Evolutionary conservation across 2,329 filamentous ascomycete genomes (phyloP).

Genomic region (Aspergillus udagawae): DNA sequence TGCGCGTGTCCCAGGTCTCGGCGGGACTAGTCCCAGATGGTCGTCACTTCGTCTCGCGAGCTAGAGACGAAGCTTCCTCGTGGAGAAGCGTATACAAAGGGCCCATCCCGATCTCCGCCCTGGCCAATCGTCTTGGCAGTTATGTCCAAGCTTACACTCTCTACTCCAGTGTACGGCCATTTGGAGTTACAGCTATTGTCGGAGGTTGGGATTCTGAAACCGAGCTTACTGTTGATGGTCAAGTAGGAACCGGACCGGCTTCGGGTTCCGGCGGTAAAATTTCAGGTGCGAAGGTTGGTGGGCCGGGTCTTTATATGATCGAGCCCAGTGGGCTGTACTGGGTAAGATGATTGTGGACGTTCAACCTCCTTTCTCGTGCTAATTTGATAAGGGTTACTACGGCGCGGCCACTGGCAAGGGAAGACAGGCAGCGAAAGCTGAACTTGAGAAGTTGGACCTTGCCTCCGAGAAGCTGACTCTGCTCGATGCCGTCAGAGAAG

Average conservation of each 20-base stretch:
- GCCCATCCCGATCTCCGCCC: constrained; percentile 81
- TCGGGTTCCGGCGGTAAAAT: constrained; percentile 81
- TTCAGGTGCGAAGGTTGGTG: constrained; percentile 71
- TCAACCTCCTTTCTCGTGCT: constrained; percentile 12
- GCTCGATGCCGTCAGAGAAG: constrained; percentile 88
- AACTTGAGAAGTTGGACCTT: constrained; percentile 96
- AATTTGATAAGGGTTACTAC: constrained; percentile 71
- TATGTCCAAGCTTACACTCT: constrained; percentile 98
- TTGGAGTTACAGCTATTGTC: constrained; percentile 92
- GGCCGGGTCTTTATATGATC: constrained; percentile 96
- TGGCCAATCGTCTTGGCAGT: constrained; percentile 88
- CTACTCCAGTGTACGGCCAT: constrained; percentile 93
- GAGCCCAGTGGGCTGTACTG: constrained; percentile 96
- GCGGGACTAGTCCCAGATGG: constrained; percentile 93
- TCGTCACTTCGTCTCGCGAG: constrained; percentile 88
- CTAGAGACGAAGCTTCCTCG: constrained; percentile 84
- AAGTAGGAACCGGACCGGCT: constrained; percentile 77
- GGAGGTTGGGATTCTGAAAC: constrained; percentile 89
- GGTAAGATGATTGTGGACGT: constrained; percentile 44
- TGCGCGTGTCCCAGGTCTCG: constrained; percentile 61
- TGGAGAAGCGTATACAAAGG: constrained; percentile 95
- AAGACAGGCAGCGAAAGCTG: constrained; percentile 92
- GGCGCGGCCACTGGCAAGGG: constrained; percentile 97
- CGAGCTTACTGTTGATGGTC: constrained; percentile 80
- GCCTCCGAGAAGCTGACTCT: constrained; percentile 71